phyloP scores from a whole-genome alignment of 108 stramenopile genomes.

The Nitzschia sp. region DNA sequence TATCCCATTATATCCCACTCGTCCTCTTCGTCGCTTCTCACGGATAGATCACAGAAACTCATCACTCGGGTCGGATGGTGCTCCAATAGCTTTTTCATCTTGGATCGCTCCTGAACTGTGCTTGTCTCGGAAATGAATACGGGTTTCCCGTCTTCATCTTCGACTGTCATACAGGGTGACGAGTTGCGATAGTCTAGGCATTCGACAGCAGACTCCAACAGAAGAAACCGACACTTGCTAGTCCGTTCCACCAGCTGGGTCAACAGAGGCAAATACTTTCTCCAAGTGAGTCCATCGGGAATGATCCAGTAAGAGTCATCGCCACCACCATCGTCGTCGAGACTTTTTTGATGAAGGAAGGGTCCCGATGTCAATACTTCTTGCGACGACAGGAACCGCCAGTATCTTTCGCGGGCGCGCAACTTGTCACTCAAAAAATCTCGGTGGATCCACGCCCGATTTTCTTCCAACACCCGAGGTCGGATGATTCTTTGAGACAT shows the following conservation, averaged over 20 bases:
- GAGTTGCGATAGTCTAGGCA: slow-evolving; percentile 47
- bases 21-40: slow-evolving; percentile 35
- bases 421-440: slow-evolving; percentile 47
- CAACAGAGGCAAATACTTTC: slow-evolving; percentile 48
- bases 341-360: background rate
- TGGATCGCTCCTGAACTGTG: slow-evolving; percentile 39
- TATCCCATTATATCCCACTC: slow-evolving; percentile 49
- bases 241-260: slow-evolving; percentile 15
- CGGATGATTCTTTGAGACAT: background rate
- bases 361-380: too few species aligned
- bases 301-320: slow-evolving; percentile 24
- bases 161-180: slow-evolving; percentile 19
- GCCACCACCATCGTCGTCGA: background rate
- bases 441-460: slow-evolving; percentile 27
- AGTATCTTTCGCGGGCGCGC: slow-evolving; percentile 42
- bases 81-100: slow-evolving; percentile 30
- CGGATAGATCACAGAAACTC: slow-evolving; percentile 45
- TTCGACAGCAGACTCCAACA: slow-evolving; percentile 51
- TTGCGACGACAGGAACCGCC: slow-evolving; percentile 7
- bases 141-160: background rate
- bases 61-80: slow-evolving; percentile 13
- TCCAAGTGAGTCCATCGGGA: slow-evolving; percentile 42
- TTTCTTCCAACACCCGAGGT: background rate
- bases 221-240: slow-evolving; percentile 9
- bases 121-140: slow-evolving; percentile 23